A percentile compares a stretch with the other conserved stretches of the same genome.
These are phyloP conservation scores for Pythium phragmiticola DNA, from an alignment of 352 stramenopile genomes.

Conservation along the genomic window DNA sequence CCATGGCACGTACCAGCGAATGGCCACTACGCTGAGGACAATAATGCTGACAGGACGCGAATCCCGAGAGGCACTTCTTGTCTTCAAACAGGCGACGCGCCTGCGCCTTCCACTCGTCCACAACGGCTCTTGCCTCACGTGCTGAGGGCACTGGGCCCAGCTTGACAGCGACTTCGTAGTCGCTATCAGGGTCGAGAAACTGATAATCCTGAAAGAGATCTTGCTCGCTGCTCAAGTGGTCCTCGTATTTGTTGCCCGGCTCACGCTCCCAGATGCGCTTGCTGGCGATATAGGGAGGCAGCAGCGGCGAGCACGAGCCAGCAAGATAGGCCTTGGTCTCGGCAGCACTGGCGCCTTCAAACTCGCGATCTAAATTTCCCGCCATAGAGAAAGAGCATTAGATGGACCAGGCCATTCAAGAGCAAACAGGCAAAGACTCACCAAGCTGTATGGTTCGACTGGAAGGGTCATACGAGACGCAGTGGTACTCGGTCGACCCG, in stretches of 20 bases:
- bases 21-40: constrained; percentile 66
- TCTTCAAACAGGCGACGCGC: constrained; percentile 52
- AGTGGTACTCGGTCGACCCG: constrained; percentile 47
- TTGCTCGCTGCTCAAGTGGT: constrained; percentile 74
- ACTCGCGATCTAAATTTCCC: constrained; percentile 50
- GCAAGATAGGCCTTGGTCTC: constrained; percentile 52
- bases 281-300: constrained; percentile 59
- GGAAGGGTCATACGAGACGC: constrained; percentile 35
- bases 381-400: background rate
- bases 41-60: constrained; percentile 50
- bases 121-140: constrained; percentile 48
- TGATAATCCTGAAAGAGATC: constrained; percentile 87
- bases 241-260: constrained; percentile 83
- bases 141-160: constrained; percentile 50
- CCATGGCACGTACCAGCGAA: constrained; percentile 47
- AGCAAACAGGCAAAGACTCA: background rate
- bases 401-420: background rate
- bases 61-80: constrained; percentile 48
- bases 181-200: constrained; percentile 71
- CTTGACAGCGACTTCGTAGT: constrained; percentile 77
- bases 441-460: constrained; percentile 43
- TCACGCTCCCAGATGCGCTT: constrained; percentile 73
- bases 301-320: constrained; percentile 37
- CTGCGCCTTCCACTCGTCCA: constrained; percentile 57
- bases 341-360: constrained; percentile 41